Base-by-base conservation (phyloP, 805 yeast species). In the Myxozyma udenii region DNA sequence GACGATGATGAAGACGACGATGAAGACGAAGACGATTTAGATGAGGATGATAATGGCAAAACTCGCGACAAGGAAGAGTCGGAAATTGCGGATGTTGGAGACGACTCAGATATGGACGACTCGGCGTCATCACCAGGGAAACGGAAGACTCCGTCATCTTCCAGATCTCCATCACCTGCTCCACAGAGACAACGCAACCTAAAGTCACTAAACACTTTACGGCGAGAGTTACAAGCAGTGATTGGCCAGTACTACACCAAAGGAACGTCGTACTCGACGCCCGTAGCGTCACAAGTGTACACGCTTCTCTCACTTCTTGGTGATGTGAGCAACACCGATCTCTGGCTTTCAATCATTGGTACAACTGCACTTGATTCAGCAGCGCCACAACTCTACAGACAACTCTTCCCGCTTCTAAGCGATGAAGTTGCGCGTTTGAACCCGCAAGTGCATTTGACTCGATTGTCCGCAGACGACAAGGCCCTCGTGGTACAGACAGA, bases 301-400 rank as follows among this genome's bases (percentile, higher is more conserved):
- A 81, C 95, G 1, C 71, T 93, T 46, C 66, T 90, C 21, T 80
- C 96, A 0, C 73, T 83, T 14, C 79, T 91, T 42, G 97, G 96
- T 43, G 95, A 89, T 64, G 85, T 95, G 0, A 74, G 75, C 40
- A 65, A 72, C n/a, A 71, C 73, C 25, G 80, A 74, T 60, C 70
- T 95, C 41, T 93, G 99, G 99, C 73, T 89, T 2, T 77, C 96
- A 0, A 83, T 93, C 1, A 78, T 91, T 11, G 98, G 98, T 0
- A 82, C 95, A 0, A 81, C 93, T 0, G 85, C 97, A 0, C 69
- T 89, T 38, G 91, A 86, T 61, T 74, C 76, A 14, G 78, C 79
- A 55, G 81, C 83, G 59, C 91, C 95, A 6, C 67, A 68, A 33
- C 82, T 90, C 0, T 89, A 88, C 67, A 79, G 81, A 46, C 73